A percentile compares a stretch with the other conserved stretches of the same genome.
These are phyloP conservation scores for Artemisia annua DNA, from an alignment of 129 eudicot genomes.

Conservation along the genomic window DNA sequence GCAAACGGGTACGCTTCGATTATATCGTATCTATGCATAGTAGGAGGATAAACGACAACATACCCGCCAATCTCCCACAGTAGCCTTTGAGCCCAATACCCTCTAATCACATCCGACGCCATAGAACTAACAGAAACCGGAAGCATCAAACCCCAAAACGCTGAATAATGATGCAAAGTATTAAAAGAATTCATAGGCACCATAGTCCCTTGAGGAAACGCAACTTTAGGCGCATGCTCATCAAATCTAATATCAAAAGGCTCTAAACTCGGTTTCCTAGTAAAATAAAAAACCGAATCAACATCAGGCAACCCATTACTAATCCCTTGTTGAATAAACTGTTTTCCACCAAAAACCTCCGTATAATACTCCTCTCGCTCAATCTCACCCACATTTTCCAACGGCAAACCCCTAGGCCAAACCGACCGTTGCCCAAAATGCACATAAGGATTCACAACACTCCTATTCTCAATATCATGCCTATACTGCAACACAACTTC, in stretches of 20 bases:
- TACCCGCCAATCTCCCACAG: conserved; percentile 98
- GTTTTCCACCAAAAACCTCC: conserved; percentile 83
- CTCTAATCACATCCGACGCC: conserved; percentile 97
- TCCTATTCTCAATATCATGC: conserved; percentile 82
- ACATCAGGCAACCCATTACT: conserved; percentile 95
- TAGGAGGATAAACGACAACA: conserved; percentile 96
- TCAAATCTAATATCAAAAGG: conserved; percentile 84
- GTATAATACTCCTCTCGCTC: conserved; percentile 85
- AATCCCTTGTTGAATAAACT: conserved; percentile 89
- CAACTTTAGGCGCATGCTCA: conserved; percentile 84
- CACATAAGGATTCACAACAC: conserved; percentile 86
- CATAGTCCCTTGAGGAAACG: conserved; percentile 91
- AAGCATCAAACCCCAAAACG: conserved; percentile 96
- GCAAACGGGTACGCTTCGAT: conserved; percentile 89
- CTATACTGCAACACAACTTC: conserved; percentile 82
- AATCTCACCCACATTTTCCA: conserved; percentile 90
- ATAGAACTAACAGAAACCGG: conserved; percentile 87
- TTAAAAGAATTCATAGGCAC: conserved; percentile 89
- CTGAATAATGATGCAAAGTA: conserved; percentile 77
- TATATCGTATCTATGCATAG: conserved; percentile 76
- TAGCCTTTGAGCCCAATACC: conserved; percentile 98
- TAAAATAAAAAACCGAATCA: conserved; percentile 91
- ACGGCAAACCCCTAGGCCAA: conserved; percentile 95
- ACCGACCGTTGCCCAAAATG: conserved; percentile 95
- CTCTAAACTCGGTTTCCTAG: conserved; percentile 68